Evolutionary conservation across 176 grass and related monocot genomes (phyloP).

Genomic region (Phoenix dactylifera): DNA sequence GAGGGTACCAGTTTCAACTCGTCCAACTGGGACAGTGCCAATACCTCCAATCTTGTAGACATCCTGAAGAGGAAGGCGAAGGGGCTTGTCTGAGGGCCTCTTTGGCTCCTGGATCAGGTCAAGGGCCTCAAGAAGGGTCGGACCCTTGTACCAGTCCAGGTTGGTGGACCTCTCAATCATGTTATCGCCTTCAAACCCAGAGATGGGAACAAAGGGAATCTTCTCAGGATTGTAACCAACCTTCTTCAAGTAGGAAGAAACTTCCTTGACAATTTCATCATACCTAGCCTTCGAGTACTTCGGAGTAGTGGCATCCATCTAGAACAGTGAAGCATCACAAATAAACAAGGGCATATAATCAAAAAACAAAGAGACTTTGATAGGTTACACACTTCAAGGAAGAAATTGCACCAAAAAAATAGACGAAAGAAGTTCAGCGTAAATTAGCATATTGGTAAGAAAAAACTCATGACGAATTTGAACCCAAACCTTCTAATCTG

Average conservation of each 20-base stretch:
- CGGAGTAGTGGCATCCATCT: constrained; percentile 12
- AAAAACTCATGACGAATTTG: too few relatives aligned
- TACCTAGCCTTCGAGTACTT: constrained; percentile 8
- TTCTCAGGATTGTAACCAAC: constrained; percentile 48
- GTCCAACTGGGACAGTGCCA: constrained; percentile 9
- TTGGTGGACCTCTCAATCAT: constrained; percentile 50
- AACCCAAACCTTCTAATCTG: too few relatives aligned
- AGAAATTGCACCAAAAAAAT: too few relatives aligned
- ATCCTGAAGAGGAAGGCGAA: constrained; percentile 11
- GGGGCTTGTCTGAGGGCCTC: constrained; percentile 7
- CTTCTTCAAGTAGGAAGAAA: constrained; percentile 7
- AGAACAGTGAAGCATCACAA: background rate
- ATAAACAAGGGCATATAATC: background rate
- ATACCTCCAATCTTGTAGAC: constrained; percentile 15
- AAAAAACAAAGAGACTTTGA: too few relatives aligned
- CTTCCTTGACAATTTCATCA: constrained; percentile 16
- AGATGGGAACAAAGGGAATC: constrained; percentile 48
- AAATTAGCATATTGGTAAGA: too few relatives aligned
- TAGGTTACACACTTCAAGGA: too few relatives aligned
- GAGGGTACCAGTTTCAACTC: constrained; percentile 56
- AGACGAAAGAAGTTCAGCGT: too few relatives aligned
- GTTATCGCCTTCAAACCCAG: constrained; percentile 2
- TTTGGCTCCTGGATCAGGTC: constrained; percentile 68
- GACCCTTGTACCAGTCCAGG: constrained; percentile 87
- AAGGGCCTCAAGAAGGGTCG: constrained; percentile 70